phyloP scores from a whole-genome alignment of 352 stramenopile genomes.

The Elongisporangium senticosum region DNA sequence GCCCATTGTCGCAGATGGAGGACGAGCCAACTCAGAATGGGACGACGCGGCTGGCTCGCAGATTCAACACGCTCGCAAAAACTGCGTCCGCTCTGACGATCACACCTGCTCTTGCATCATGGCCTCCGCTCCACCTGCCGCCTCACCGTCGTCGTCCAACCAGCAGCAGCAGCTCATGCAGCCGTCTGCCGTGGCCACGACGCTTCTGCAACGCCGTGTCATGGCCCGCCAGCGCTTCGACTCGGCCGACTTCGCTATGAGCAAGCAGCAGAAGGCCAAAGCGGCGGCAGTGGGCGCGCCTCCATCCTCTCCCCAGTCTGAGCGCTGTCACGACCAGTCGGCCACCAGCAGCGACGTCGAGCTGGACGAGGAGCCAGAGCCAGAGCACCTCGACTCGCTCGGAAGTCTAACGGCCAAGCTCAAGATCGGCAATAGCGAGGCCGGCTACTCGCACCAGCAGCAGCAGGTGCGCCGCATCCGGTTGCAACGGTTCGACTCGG shows the following conservation, averaged over 20 bases:
- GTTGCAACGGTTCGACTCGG: slow-evolving; percentile 70
- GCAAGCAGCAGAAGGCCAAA: slow-evolving; percentile 2
- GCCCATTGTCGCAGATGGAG: neutral
- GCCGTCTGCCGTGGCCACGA: slow-evolving; percentile 25
- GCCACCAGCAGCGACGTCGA: slow-evolving; percentile 18
- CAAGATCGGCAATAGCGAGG: neutral
- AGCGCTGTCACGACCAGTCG: slow-evolving; percentile 10
- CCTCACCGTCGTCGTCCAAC: neutral
- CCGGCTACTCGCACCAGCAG: slow-evolving; percentile 8
- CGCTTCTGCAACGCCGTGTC: slow-evolving; percentile 45
- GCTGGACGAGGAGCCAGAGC: slow-evolving; percentile 36
- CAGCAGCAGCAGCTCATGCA: neutral
- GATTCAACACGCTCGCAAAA: neutral
- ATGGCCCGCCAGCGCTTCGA: slow-evolving; percentile 66
- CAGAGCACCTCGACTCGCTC: slow-evolving; percentile 7
- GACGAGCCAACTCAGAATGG: neutral
- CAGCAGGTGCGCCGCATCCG: slow-evolving; percentile 49
- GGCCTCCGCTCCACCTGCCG: neutral
- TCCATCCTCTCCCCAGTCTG: neutral
- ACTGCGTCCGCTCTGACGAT: neutral
- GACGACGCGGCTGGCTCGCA: neutral
- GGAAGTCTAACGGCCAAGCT: neutral
- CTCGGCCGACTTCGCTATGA: slow-evolving; percentile 64
- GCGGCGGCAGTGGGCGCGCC: neutral
- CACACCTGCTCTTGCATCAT: neutral